Evolutionary conservation across 805 yeast species (phyloP), one percentile per base, ranked within the genome.

Genomic region (Pichia membranifaciens): DNA sequence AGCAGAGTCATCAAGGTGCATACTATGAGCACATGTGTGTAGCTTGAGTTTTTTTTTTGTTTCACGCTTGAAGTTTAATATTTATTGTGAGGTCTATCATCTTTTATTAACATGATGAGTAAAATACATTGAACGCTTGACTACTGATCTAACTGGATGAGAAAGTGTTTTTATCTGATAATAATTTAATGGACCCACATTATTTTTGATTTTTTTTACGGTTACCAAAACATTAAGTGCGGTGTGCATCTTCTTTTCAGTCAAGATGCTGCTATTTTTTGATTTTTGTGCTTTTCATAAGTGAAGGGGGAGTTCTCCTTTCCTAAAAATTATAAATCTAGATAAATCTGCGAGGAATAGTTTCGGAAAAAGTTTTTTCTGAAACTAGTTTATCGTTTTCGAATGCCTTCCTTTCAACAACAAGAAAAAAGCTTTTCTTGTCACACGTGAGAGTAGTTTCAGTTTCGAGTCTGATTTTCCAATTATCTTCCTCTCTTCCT

Each of bases 401-500:
- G 50, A 50, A 66, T 0, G 73, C 74, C 28, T 56, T 62, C 21
- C 69, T 33, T 39, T 55, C 55, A 44, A 67, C 67, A 28, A 56
- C 49, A 39, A 72, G 47, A 43, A 60, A 55, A 51, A 70, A 71
- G 43, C 61, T 63, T 0, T 60, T 59, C 8, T 44, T 45, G 44
- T 69, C 73, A 4, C 66, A 49, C 15, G 52, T 59, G 59, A 72
- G 50, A 1, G 52, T 50, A 4, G 73, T 62, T 20, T 49, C 51
- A 17, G 68, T 58, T 39, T 61, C 66, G 32, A 71, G 38, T 42
- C 60, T 68, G 42, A 65, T 64, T 16, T 62, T 58, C 76, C 75
- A 72, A 45, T 61, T 56, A 40, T 62, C 72, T 38, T 59, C 61
- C 3, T 61, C 67, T 54, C 75, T 66, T 8, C 74, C 74, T 61